Evolutionary conservation across 805 yeast genomes (phyloP), one percentile per base, ranked within the genome.

Genomic region (Metschnikowia sp.): DNA sequence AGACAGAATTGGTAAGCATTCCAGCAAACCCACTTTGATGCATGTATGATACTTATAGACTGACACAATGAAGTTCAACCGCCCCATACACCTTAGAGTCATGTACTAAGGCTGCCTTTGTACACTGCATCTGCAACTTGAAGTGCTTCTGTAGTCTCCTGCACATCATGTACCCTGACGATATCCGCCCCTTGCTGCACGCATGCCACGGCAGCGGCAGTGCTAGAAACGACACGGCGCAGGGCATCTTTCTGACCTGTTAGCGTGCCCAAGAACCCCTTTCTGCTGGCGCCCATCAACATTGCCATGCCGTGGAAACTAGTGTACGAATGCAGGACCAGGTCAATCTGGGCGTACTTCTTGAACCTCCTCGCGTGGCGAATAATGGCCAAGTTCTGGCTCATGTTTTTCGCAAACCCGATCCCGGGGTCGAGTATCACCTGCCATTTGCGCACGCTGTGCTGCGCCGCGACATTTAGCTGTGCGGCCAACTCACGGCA

Each of bases 371-470:
- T 41, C 66, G 78, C 50, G 74, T 79, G 73, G 50, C 81, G 76
- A 29, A 94, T 74, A 1, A 89, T 57, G 19, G 75, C 75, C 31
- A 91, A 54, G 63, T 91, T 92, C 59, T 91, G 96, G 8, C 62
- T 54, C n/a, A 76, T 57, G 44, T 75, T 77, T 63, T 94, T 94
- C n/a, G 98, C 97, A 66, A 94, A 94, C 2, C 99, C 99, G 36
- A 94, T 68, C 2, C 99, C 99, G 0, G 99, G 99, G 62, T 94
- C 99, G 4, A 90, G 59, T 13, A 94, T 81, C 3, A 94, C 70
- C 66, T 94, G 98, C 96, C 97, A 94, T 64, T 92, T 82, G 49
- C 76, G 73, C 1, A 92, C 81, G 4, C 96, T 96, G 0, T 64
- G 68, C 1, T 55, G 57, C 38, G 78, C 66, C 10, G 96, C 96